Conservation (phyloP, 495 filamentous ascomycete species). For the Penicillium manginii region DNA sequence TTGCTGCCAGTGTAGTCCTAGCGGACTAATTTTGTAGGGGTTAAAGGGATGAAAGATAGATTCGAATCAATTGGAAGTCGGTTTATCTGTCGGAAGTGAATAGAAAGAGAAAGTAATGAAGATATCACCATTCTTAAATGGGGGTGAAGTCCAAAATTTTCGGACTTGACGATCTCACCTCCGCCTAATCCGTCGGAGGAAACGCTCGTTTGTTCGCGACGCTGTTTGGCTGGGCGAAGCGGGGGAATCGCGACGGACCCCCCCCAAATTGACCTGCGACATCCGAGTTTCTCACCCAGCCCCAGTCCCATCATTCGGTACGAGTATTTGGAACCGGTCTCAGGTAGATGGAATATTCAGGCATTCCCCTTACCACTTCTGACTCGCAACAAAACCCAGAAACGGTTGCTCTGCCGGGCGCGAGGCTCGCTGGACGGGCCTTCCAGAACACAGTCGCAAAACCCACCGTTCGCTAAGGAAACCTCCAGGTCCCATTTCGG, state of each 20-base stretch:
- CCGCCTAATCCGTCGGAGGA: neutral
- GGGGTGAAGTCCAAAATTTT: neutral
- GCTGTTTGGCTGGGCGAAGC: slow-evolving; percentile 9
- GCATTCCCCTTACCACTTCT: no score
- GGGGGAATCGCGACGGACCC: slow-evolving; percentile 32
- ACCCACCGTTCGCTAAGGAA: neutral
- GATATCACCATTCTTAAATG: neutral
- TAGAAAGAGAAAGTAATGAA: neutral
- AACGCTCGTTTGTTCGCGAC: slow-evolving; percentile 1
- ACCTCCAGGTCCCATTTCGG: neutral
- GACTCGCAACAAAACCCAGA: neutral
- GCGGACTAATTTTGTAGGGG: no score
- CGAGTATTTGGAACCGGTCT: no score
- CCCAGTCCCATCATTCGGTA: neutral
- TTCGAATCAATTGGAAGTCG: no score
- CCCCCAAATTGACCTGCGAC: neutral
- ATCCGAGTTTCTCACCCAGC: slow-evolving; percentile 9
- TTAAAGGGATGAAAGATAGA: no score
- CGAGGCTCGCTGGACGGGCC: neutral
- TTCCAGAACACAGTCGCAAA: slow-evolving; percentile 5
- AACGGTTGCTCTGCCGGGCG: neutral
- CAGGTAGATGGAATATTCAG: no score
- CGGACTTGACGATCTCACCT: neutral
- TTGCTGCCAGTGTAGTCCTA: neutral
- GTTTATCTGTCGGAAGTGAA: no score